These are phyloP conservation scores for Neurospora sp. DNA, from an alignment of 495 filamentous ascomycete genomes.

Conservation along the genomic window DNA sequence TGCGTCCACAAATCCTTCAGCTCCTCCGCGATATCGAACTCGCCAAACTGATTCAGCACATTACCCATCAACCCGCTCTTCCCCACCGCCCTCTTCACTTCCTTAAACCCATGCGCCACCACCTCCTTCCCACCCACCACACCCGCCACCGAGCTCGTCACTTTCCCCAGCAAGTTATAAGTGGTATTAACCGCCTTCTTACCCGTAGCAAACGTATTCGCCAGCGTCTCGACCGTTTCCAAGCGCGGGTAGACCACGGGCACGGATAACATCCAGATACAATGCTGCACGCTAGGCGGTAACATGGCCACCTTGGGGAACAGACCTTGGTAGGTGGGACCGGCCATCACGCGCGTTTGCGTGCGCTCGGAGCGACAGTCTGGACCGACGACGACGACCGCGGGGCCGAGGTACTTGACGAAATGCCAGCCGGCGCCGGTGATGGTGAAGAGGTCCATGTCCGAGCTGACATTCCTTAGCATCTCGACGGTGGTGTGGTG, in stretches of 20 bases:
- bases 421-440: conserved; percentile 98
- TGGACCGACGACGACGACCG: conserved; percentile 77
- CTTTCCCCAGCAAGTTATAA: conserved; percentile 90
- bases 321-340: conserved; percentile 91
- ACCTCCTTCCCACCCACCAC: conserved; percentile 90
- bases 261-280: conserved; percentile 87
- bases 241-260: conserved; percentile 86
- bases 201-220: conserved; percentile 82
- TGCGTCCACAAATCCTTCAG: conserved; percentile 96
- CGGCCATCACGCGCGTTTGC: conserved; percentile 84
- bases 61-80: conserved; percentile 91
- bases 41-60: conserved; percentile 92
- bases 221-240: conserved; percentile 80
- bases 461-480: conserved; percentile 72
- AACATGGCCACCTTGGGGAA: conserved; percentile 92
- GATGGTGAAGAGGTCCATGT: conserved; percentile 89
- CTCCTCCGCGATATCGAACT: conserved; percentile 90
- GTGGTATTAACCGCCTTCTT: conserved; percentile 93
- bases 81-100: conserved; percentile 90
- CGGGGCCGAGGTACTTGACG: conserved; percentile 88
- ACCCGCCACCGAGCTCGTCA: conserved; percentile 85
- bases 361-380: conserved; percentile 89
- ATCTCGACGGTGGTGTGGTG: conserved; percentile 95
- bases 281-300: conserved; percentile 90
- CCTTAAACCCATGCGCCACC: conserved; percentile 81